Evolutionary conservation across 108 stramenopile species (phyloP).

Genomic region (Cylindrotheca fusiformis): DNA sequence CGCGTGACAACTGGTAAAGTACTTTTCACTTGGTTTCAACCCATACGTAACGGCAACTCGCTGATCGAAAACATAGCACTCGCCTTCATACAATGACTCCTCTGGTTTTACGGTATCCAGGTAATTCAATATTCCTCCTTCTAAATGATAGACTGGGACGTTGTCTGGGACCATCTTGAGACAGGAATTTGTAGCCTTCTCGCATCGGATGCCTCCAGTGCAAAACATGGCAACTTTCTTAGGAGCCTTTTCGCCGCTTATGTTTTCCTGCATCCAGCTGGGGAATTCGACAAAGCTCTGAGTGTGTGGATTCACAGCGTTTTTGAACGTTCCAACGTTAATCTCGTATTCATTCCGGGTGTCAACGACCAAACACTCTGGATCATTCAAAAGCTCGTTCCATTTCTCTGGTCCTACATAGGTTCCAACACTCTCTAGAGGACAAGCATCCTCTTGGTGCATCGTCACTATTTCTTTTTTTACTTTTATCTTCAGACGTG

Average conservation of each 20-base stretch:
- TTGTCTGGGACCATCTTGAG: constrained; percentile 33
- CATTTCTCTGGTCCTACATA: constrained; percentile 61
- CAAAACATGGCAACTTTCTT: constrained; percentile 94
- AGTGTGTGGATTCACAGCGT: constrained; percentile 74
- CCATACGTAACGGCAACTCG: constrained; percentile 76
- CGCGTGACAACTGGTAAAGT: constrained; percentile 57
- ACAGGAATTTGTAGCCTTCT: constrained; percentile 79
- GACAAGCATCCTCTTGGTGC: constrained; percentile 21
- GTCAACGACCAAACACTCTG: constrained; percentile 75
- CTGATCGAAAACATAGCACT: constrained; percentile 88
- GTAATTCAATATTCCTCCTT: constrained; percentile 88
- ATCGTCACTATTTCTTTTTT: constrained; percentile 81
- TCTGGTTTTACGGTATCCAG: constrained; percentile 52
- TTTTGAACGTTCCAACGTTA: constrained; percentile 75
- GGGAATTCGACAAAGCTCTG: constrained; percentile 72
- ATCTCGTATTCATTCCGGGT: constrained; percentile 82
- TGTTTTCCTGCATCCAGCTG: constrained; percentile 50
- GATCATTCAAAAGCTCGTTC: constrained; percentile 63
- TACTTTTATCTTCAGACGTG: constrained; percentile 65
- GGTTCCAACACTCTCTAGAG: constrained; percentile 35
- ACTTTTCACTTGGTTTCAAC: constrained; percentile 45
- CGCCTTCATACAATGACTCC: constrained; percentile 65
- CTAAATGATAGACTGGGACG: constrained; percentile 78
- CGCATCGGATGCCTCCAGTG: constrained; percentile 93
- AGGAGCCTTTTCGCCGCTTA: constrained; percentile 7